Conservation (phyloP, 2,329 filamentous ascomycete species). For the Sporothrix brasiliensis region DNA sequence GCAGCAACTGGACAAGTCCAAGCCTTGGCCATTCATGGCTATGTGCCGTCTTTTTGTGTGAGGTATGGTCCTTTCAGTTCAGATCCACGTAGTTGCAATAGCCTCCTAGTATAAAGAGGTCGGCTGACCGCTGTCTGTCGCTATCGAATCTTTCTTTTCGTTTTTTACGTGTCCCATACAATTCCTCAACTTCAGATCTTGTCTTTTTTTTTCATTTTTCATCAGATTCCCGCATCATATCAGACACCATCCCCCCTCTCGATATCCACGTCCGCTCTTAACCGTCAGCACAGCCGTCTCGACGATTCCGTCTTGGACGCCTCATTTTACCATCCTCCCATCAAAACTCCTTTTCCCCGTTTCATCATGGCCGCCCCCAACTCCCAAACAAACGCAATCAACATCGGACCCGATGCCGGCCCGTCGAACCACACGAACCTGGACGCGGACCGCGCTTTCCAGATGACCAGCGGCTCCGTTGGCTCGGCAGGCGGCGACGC, state of each 20-base stretch:
- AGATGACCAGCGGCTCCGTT: not conserved
- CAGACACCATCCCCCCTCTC: not conserved
- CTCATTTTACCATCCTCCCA: not conserved
- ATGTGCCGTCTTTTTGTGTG: not conserved
- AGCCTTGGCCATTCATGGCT: not conserved
- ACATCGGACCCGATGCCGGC: conserved; percentile 25
- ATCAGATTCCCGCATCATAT: not conserved
- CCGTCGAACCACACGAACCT: not conserved
- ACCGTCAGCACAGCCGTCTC: not conserved
- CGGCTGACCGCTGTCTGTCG: not conserved
- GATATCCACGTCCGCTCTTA: not conserved
- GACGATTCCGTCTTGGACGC: not conserved
- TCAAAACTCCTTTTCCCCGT: not conserved
- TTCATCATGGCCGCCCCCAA: not conserved
- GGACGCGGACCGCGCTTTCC: not conserved
- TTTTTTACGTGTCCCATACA: not conserved
- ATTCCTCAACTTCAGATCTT: not conserved
- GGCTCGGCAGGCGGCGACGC: not conserved
- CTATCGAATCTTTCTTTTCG: not conserved
- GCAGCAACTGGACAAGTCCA: not conserved
- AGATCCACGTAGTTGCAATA: not conserved
- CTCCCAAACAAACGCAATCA: conserved; percentile 25
- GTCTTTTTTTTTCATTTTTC: not conserved
- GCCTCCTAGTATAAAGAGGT: conserved; percentile 21
- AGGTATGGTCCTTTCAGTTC: not conserved